Conservation (phyloP, 257 asterid species). For the Lithospermum erythrorhizon region DNA sequence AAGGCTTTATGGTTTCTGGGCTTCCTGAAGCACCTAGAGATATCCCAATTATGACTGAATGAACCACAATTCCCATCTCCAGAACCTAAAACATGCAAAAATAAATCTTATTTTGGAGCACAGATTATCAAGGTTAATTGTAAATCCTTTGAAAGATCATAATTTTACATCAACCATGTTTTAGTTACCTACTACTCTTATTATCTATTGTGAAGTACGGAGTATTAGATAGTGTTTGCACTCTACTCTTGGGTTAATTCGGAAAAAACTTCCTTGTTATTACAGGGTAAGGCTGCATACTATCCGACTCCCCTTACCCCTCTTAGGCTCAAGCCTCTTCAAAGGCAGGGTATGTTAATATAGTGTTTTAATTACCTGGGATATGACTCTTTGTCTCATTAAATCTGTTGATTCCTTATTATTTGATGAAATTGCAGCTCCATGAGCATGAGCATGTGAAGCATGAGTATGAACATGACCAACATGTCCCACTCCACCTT, state of each 20-base stretch:
- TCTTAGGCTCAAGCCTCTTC: no score
- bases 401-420: constrained; percentile 3
- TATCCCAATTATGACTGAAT: constrained; percentile 17
- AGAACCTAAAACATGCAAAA: constrained; percentile 5
- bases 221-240: no score
- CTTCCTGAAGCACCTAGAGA: constrained; percentile 17
- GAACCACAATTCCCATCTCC: constrained; percentile 18
- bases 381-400: constrained; percentile 14
- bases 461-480: constrained; percentile 10
- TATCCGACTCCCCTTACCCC: no score
- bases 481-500: not conserved
- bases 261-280: no score
- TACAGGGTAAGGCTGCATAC: no score
- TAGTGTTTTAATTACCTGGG: constrained; percentile 9
- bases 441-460: constrained; percentile 19
- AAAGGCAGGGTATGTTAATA: no score
- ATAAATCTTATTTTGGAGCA: not conserved
- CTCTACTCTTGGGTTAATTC: no score
- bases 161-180: not conserved
- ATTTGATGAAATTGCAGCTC: not conserved
- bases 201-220: no score
- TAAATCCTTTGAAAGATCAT: not conserved
- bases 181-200: no score
- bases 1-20: constrained; percentile 10
- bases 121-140: not conserved